Base-by-base conservation (phyloP, 169 alveolate species). In the Cryptosporidium xiaoi region DNA sequence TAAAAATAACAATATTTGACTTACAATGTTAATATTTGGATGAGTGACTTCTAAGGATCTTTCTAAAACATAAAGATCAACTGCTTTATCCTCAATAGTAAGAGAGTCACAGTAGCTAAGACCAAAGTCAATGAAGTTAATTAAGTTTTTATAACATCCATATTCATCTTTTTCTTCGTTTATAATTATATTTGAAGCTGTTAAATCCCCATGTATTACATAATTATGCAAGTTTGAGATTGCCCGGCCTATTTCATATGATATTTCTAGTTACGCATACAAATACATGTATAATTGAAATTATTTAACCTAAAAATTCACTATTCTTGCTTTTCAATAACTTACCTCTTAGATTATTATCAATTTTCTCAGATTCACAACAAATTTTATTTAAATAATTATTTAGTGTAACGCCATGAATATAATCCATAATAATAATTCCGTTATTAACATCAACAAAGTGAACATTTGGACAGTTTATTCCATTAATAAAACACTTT, bases 11-110 rank as follows among this genome's bases (percentile, higher is more conserved):
- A 62, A 20, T 27, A 15, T 0, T 3, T 15, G 33, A 77, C 71
- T 62, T 40, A 77, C 69, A 20, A 56, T 60, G 2, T 77, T 60
- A 7, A 56, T 40, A n/a, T 77, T 60, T 10, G 87, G 71, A 62
- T 77, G 87, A 24, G 87, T 62, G 40, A 77, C 87, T 60, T 77
- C 77, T 3, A 77, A 24, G 13, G 87, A 77, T 36, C 87, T 77
- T 36, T 77, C 87, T 24, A 77, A 46, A 46, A 77, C 87, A 62
- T 77, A 77, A 24, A 77, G 48, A 48, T 77, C 87, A 16, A 77
- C 87, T 18, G 87, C 87, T 34, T 60, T 77, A 60, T 77, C 87
- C n/a, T 77, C 87, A 2, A 56, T 33, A n/a, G 87, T 44, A 34
- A 56, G 40, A n/a, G 87, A 60, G 18, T 77, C 87, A 8, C 71